phyloP scores from a whole-genome alignment of 352 stramenopile species.

The Phytophthora rubi region DNA sequence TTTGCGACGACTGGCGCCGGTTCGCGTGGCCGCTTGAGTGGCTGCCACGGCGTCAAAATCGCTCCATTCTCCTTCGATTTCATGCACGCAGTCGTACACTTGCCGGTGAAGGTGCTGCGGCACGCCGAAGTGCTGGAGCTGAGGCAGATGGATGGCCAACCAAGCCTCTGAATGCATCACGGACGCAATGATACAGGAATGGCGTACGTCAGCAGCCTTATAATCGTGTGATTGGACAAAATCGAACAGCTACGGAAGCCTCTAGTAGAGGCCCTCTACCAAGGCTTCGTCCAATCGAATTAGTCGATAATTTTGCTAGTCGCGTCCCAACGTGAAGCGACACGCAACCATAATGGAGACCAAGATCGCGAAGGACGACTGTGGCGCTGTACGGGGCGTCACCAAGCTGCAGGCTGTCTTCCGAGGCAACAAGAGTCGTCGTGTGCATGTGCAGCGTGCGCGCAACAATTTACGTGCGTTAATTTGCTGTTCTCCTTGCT shows the following conservation, averaged over 20 bases:
- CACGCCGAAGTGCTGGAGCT: conserved; percentile 50
- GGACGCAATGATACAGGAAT: conserved; percentile 22
- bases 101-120: conserved; percentile 40
- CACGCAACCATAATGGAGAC: neutral
- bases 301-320: conserved; percentile 5
- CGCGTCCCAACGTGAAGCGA: conserved; percentile 4
- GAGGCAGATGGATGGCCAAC: conserved; percentile 46
- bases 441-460: conserved; percentile 63
- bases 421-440: conserved; percentile 53
- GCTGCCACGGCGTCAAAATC: conserved; percentile 33
- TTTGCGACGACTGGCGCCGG: conserved; percentile 20
- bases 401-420: conserved; percentile 66
- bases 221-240: conserved; percentile 12
- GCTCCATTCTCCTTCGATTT: conserved; percentile 20
- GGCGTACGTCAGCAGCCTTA: conserved; percentile 1
- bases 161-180: conserved; percentile 36
- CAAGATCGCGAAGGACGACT: conserved; percentile 17
- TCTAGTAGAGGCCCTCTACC: too few species aligned
- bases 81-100: conserved; percentile 43
- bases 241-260: neutral
- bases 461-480: conserved; percentile 54
- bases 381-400: conserved; percentile 16
- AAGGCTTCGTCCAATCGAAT: conserved; percentile 1
- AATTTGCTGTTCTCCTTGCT: neutral
- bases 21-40: conserved; percentile 3